Conservation (phyloP, 2,329 filamentous ascomycete genomes). For the Samsoniella hepiali region DNA sequence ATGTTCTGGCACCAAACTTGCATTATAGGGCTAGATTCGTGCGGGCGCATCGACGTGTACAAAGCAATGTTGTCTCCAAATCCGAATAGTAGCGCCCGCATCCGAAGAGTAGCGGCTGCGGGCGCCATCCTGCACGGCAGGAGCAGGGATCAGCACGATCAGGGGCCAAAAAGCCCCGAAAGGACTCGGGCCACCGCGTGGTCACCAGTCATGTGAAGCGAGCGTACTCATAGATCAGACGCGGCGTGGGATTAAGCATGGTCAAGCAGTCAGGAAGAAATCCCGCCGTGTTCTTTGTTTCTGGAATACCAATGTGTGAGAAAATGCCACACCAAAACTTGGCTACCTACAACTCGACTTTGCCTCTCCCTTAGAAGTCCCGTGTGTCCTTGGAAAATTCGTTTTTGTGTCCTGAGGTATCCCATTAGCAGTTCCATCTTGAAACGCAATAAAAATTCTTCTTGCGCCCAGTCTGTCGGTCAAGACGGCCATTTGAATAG, state of each 20-base stretch:
- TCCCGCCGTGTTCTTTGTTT: not conserved
- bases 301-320: too few relatives aligned
- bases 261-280: not conserved
- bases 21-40: not conserved
- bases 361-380: too few relatives aligned
- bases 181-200: not conserved
- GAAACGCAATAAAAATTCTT: too few relatives aligned
- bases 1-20: not conserved
- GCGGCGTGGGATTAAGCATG: not conserved
- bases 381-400: too few relatives aligned
- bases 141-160: not conserved
- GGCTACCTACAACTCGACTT: too few relatives aligned
- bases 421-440: too few relatives aligned
- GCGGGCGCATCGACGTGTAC: constrained; percentile 2
- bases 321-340: too few relatives aligned
- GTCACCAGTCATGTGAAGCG: not conserved
- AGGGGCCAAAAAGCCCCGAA: not conserved
- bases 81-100: constrained; percentile 5
- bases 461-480: too few relatives aligned
- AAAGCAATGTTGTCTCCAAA: not conserved
- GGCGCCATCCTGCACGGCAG: not conserved
- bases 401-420: too few relatives aligned
- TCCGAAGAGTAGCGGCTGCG: constrained; percentile 2
- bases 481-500: too few relatives aligned
- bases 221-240: not conserved